phyloP scores from a whole-genome alignment of 768 basidiomycete species.

The Vishniacozyma victoriae region DNA sequence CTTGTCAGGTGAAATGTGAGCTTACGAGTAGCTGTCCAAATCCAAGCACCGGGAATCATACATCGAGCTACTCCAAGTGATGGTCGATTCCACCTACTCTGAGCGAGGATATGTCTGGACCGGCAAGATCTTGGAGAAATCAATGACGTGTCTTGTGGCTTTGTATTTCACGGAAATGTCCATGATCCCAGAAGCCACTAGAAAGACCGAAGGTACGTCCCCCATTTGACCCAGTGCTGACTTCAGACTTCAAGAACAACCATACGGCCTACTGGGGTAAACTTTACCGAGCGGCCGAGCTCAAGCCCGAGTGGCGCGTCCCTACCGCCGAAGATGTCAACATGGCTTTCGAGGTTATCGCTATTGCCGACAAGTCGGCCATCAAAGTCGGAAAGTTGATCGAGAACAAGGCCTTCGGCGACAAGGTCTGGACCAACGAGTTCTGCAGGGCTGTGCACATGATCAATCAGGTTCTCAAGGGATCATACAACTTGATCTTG shows the following conservation, averaged over 20 bases:
- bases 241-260: constrained; percentile 60
- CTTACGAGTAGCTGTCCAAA: constrained; percentile 19
- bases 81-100: constrained; percentile 66
- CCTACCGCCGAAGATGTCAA: constrained; percentile 65
- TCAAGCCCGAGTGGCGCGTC: constrained; percentile 79
- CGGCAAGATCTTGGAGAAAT: constrained; percentile 67
- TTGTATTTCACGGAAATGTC: constrained; percentile 75
- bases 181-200: constrained; percentile 71
- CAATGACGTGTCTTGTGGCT: constrained; percentile 68
- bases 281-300: constrained; percentile 62
- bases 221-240: not conserved
- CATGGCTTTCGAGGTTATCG: constrained; percentile 66
- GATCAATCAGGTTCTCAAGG: constrained; percentile 68
- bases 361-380: constrained; percentile 55
- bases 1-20: not conserved
- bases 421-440: constrained; percentile 80
- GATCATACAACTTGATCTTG: constrained; percentile 50
- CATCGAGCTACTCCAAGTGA: constrained; percentile 54
- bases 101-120: constrained; percentile 79
- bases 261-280: constrained; percentile 79
- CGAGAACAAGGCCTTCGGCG: constrained; percentile 52
- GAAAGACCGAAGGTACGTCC: constrained; percentile 61
- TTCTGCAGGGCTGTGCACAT: constrained; percentile 74
- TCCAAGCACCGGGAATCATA: constrained; percentile 11
- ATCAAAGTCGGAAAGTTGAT: constrained; percentile 57